Conservation (phyloP, 495 filamentous ascomycete genomes). For the Daldinia concentrica region DNA sequence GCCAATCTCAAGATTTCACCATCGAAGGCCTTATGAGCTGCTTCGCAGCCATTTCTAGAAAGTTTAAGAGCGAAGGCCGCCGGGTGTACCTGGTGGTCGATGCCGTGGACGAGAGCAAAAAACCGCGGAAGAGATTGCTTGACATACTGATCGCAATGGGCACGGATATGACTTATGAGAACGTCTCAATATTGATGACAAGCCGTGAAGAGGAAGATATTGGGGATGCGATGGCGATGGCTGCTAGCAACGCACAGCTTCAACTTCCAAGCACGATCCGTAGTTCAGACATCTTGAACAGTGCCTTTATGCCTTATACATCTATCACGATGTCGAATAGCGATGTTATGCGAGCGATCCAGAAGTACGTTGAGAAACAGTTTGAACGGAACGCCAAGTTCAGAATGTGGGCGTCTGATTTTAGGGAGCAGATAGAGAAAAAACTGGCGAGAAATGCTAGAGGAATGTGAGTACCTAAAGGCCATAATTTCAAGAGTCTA, state of each 20-base stretch:
- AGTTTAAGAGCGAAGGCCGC: not conserved
- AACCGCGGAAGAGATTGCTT: slow-evolving; percentile 26
- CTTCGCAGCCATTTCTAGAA: slow-evolving; percentile 17
- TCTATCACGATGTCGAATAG: slow-evolving; percentile 50
- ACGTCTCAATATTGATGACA: slow-evolving; percentile 52
- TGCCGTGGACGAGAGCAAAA: slow-evolving; percentile 38
- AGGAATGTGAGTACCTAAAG: slow-evolving; percentile 51
- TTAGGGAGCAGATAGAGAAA: slow-evolving; percentile 45
- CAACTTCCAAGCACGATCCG: no score
- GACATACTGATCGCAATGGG: slow-evolving; percentile 35
- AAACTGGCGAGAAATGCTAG: slow-evolving; percentile 46
- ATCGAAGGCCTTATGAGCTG: slow-evolving; percentile 25
- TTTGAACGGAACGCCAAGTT: slow-evolving; percentile 36
- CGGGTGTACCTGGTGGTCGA: slow-evolving; percentile 36
- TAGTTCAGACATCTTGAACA: not conserved
- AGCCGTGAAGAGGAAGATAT: slow-evolving; percentile 57
- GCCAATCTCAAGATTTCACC: slow-evolving; percentile 1
- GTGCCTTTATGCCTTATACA: slow-evolving; percentile 7
- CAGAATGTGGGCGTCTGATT: slow-evolving; percentile 25
- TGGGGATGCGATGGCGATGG: slow-evolving; percentile 26
- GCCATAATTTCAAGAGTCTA: not conserved
- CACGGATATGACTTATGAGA: slow-evolving; percentile 45
- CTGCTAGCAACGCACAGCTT: slow-evolving; percentile 20
- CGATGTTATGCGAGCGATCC: slow-evolving; percentile 49
- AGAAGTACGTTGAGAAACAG: slow-evolving; percentile 39